Evolutionary conservation across 352 stramenopile genomes (phyloP), one percentile per base, ranked within the genome.

Genomic region (Saprolegnia diclina): DNA sequence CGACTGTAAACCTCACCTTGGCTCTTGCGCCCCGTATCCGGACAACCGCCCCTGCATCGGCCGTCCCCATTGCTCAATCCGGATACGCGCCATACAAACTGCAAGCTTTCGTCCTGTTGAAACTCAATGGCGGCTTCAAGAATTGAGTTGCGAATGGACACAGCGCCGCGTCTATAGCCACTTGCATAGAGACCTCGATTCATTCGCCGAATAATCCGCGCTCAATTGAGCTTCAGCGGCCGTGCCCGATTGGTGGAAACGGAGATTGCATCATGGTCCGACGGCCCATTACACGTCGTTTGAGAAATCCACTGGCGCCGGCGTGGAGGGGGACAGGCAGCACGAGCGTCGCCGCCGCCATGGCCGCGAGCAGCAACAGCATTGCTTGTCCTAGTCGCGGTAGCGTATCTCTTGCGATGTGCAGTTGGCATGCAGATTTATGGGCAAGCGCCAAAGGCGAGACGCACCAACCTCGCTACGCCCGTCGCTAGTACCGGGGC

Each of bases 131-230:
- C 42, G 13, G 42, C 42, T 14, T 48, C 18, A n/a, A 48, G 42
- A n/a, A n/a, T 48, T 48, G 42, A 14, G n/a, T n/a, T n/a, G n/a
- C n/a, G 24, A 24, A 11, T 59, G 11, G 3, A 59, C 11, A 7
- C 16, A 59, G 11, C 19, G 35, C 52, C 52, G 13, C 52, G 35
- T 21, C 24, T 24, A 59, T 59, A 59, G 24, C 11, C 11, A 59
- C 24, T 24, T 16, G 11, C 24, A 59, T 35, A 59, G 24, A 59
- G 35, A 59, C 52, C 52, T 42, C 52, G 52, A 59, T 59, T 59
- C 52, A 59, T 59, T 4, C 13, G 16, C 11, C 11, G 18, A n/a
- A n/a, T 4, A n/a, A 4, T 3, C 3, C 3, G 18, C 18, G 18
- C 42, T 48, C 42, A 48, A 48, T 48, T 48, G 42, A 48, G 42